phyloP scores from a whole-genome alignment of 2,329 filamentous ascomycete genomes.

The Penicillium sp. region DNA sequence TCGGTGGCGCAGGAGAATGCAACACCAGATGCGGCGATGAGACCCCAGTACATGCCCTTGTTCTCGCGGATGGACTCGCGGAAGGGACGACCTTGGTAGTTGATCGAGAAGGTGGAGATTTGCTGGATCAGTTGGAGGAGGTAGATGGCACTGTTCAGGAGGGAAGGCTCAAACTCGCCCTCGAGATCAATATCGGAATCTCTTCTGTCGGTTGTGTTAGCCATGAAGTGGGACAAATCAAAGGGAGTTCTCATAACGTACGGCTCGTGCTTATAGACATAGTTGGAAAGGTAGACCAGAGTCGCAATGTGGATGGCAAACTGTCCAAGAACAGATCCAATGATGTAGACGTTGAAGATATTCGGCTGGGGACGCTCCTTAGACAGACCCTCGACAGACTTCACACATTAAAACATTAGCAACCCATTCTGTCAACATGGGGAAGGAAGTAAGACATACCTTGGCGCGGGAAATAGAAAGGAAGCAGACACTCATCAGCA shows the following conservation, averaged over 20 bases:
- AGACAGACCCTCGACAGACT: conserved; percentile 88
- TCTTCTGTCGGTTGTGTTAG: conserved; percentile 44
- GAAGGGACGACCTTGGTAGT: conserved; percentile 98
- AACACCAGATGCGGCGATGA: conserved; percentile 82
- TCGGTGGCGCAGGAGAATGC: conserved; percentile 95
- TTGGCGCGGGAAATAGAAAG: conserved; percentile 96
- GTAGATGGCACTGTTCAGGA: conserved; percentile 96
- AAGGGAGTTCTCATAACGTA: conserved; percentile 51
- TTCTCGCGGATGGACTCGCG: conserved; percentile 94
- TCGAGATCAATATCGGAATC: conserved; percentile 77
- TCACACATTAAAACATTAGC: conserved; percentile 13
- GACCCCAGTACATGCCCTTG: conserved; percentile 96
- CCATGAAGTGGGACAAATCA: conserved; percentile 26
- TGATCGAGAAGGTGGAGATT: conserved; percentile 98
- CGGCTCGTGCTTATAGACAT: conserved; percentile 83
- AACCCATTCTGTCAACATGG: neutral
- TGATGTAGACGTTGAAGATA: conserved; percentile 99
- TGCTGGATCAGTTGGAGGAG: conserved; percentile 97
- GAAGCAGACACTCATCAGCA: conserved; percentile 99
- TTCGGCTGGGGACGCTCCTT: conserved; percentile 98
- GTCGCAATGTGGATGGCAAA: conserved; percentile 95
- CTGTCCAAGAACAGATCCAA: conserved; percentile 93
- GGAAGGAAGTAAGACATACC: conserved; percentile 42
- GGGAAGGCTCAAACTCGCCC: conserved; percentile 87
- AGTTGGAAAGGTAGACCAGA: conserved; percentile 87